Percentiles rank a stretch among this genome's conserved stretches.
These are phyloP conservation scores for Xylariaceae sp. DNA, from an alignment of 2,329 filamentous ascomycete species.

Conservation along the genomic window DNA sequence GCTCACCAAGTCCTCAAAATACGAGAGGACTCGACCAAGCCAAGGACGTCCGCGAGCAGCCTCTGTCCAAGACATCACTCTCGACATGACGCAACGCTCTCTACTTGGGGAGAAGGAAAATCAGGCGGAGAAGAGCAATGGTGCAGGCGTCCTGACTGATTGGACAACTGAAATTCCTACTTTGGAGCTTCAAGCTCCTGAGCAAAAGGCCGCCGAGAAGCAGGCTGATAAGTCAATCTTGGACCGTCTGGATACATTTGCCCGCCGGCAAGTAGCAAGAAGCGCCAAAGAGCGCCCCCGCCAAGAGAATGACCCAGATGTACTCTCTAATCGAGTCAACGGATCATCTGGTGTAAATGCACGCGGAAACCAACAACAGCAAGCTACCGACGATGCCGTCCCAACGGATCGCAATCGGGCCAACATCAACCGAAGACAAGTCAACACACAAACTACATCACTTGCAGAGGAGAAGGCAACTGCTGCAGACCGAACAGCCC, in stretches of 20 bases:
- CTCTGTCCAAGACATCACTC: constrained; percentile 27
- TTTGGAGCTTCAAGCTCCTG: constrained; percentile 25
- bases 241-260: constrained; percentile 12
- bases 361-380: not conserved
- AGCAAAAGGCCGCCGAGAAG: constrained; percentile 20
- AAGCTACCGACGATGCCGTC: not conserved
- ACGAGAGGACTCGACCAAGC: constrained; percentile 16
- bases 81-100: constrained; percentile 27
- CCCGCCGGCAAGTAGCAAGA: constrained; percentile 9
- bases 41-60: constrained; percentile 20
- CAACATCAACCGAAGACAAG: constrained; percentile 4
- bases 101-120: constrained; percentile 19
- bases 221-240: constrained; percentile 18
- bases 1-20: constrained; percentile 22
- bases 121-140: not conserved
- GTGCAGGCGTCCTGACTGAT: constrained; percentile 16
- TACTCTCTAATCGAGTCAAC: constrained; percentile 25
- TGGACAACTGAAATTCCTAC: constrained; percentile 31
- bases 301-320: constrained; percentile 19
- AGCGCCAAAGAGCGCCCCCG: constrained; percentile 5
- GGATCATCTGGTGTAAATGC: constrained; percentile 15
- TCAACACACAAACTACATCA: constrained; percentile 10
- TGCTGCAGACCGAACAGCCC: constrained; percentile 18
- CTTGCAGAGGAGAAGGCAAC: constrained; percentile 12
- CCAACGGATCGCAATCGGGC: constrained; percentile 6